These are phyloP conservation scores for Chaetomium cochliodes DNA, from an alignment of 495 filamentous ascomycete genomes.

Conservation along the genomic window DNA sequence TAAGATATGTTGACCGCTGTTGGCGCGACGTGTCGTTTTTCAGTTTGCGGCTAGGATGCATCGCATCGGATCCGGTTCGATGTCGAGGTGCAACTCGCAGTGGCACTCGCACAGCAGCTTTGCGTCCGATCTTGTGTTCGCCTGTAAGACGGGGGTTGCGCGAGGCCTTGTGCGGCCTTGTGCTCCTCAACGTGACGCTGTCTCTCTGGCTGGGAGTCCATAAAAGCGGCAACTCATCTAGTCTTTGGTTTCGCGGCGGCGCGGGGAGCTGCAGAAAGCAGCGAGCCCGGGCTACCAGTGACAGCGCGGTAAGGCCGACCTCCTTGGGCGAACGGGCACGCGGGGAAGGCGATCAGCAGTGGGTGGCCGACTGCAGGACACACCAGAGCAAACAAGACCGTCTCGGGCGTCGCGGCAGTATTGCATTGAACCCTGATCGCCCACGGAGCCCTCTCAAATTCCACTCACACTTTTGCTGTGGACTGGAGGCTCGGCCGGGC, in stretches of 20 bases:
- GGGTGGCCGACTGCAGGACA: background rate
- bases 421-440: background rate
- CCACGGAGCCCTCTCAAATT: too few species aligned
- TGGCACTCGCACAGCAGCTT: background rate
- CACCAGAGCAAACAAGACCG: background rate
- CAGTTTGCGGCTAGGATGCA: background rate
- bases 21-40: slow-evolving; percentile 4
- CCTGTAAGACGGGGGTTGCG: background rate
- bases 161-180: background rate
- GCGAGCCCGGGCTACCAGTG: background rate
- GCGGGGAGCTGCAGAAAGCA: background rate
- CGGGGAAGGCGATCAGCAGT: background rate
- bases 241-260: background rate
- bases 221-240: background rate
- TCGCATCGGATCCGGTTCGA: background rate
- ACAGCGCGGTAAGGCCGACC: background rate
- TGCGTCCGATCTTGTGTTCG: slow-evolving; percentile 4
- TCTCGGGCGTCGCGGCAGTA: background rate
- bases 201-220: background rate
- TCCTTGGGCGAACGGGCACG: background rate
- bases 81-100: background rate
- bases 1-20: background rate
- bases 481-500: too few species aligned
- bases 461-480: too few species aligned
- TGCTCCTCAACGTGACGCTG: background rate